Conservation (phyloP, 73 alveolate species). For the Vitrella brassicaformis region DNA sequence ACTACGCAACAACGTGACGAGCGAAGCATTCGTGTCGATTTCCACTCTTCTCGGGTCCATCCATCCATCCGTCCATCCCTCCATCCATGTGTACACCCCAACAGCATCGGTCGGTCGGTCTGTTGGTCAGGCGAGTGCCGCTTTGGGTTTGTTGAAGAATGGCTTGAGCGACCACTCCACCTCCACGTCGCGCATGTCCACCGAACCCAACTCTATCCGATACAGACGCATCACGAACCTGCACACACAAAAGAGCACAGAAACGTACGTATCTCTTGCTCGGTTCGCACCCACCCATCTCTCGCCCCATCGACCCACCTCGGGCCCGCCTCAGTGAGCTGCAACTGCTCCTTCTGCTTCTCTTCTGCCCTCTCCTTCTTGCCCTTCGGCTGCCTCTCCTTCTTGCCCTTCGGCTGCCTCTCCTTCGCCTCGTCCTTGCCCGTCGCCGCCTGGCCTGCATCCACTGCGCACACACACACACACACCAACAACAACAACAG, state of each 20-base stretch:
- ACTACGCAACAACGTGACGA: too few relatives aligned
- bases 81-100: too few relatives aligned
- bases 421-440: neutral
- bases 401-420: neutral
- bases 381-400: neutral
- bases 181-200: constrained; percentile 88
- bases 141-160: constrained; percentile 22
- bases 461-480: neutral
- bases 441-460: neutral
- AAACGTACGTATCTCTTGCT: too few relatives aligned
- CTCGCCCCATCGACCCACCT: neutral
- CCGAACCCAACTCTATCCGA: constrained; percentile 85
- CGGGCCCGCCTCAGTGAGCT: neutral
- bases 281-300: too few relatives aligned
- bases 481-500: neutral
- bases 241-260: neutral
- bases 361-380: neutral
- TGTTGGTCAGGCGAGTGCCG: constrained; percentile 18
- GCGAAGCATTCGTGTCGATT: too few relatives aligned
- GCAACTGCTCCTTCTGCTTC: neutral
- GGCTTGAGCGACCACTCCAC: constrained; percentile 26
- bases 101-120: too few relatives aligned
- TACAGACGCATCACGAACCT: constrained; percentile 47
- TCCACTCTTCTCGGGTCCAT: too few relatives aligned
- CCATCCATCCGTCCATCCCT: too few relatives aligned